Evolutionary conservation across 805 yeast genomes (phyloP).

Genomic region (Hanseniaspora guilliermondii): DNA sequence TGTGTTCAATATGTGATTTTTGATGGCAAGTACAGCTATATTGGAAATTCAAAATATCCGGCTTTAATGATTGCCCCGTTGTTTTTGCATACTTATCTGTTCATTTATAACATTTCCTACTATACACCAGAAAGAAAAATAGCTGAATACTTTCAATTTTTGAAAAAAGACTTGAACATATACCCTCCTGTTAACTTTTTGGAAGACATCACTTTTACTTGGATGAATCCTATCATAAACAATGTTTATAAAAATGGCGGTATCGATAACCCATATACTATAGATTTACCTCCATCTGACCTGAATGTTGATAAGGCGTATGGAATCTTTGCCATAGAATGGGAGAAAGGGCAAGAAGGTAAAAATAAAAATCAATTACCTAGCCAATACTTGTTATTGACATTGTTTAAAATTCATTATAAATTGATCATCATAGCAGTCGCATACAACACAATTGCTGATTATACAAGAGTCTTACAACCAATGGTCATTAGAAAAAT

Average conservation of each 20-base stretch:
- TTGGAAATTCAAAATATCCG: slow-evolving; percentile 17
- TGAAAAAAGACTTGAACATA: slow-evolving; percentile 19
- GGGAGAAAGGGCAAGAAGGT: slow-evolving; percentile 28
- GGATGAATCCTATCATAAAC: slow-evolving; percentile 37
- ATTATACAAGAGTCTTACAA: slow-evolving; percentile 34
- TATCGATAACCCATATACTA: slow-evolving; percentile 30
- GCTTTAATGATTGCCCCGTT: slow-evolving; percentile 25
- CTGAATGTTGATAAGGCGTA: slow-evolving; percentile 28
- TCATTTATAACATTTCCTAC: slow-evolving; percentile 29
- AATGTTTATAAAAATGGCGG: slow-evolving; percentile 31
- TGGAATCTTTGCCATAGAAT: slow-evolving; percentile 24
- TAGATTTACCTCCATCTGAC: slow-evolving; percentile 33
- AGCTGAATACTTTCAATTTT: slow-evolving; percentile 25
- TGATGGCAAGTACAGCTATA: slow-evolving; percentile 19
- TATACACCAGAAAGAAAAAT: slow-evolving; percentile 33
- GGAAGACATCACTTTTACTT: slow-evolving; percentile 33
- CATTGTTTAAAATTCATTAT: slow-evolving; percentile 32
- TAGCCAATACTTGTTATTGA: slow-evolving; percentile 25
- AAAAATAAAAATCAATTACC: slow-evolving; percentile 16
- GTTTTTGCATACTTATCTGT: slow-evolving; percentile 26
- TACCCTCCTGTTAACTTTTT: slow-evolving; percentile 24
- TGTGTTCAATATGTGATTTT: slow-evolving; percentile 20
- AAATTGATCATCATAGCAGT: slow-evolving; percentile 27
- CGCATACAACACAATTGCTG: slow-evolving; percentile 30
- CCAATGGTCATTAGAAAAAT: slow-evolving; percentile 45